Percentiles rank a stretch among this genome's conserved stretches.
These are phyloP conservation scores for Epichloe gansuensis DNA, from an alignment of 2,329 filamentous ascomycete species.

Conservation along the genomic window DNA sequence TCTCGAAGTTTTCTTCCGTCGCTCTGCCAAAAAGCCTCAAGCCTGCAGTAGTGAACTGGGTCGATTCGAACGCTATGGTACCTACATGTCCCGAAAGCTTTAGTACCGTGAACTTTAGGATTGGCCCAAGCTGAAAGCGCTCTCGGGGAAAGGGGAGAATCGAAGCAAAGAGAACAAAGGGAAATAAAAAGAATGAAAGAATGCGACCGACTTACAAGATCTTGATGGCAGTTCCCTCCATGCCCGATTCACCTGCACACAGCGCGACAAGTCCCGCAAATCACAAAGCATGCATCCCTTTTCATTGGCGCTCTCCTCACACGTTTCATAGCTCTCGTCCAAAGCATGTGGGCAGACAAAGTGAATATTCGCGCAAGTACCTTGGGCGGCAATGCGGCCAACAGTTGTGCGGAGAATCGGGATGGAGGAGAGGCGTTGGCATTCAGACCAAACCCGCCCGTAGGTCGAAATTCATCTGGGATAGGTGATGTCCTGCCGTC, in stretches of 20 bases:
- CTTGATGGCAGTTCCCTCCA: conserved; percentile 49
- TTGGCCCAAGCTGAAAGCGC: too few relatives aligned
- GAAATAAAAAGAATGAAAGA: not conserved
- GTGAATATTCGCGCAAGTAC: conserved; percentile 68
- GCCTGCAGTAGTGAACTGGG: conserved; percentile 84
- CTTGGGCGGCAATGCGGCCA: conserved; percentile 49
- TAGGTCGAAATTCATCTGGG: conserved; percentile 19
- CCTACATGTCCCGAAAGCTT: conserved; percentile 28
- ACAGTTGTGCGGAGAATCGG: conserved; percentile 27
- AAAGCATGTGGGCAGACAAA: conserved; percentile 69
- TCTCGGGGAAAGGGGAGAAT: not conserved
- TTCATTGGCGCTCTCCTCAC: conserved; percentile 66
- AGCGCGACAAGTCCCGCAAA: conserved; percentile 75
- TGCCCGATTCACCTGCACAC: conserved; percentile 57
- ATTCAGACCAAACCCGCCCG: conserved; percentile 11
- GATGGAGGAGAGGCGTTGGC: conserved; percentile 25
- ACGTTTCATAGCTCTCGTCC: conserved; percentile 69
- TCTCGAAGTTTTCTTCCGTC: conserved; percentile 60
- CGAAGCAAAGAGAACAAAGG: not conserved
- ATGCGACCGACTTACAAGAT: conserved; percentile 44
- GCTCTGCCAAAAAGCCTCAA: conserved; percentile 69
- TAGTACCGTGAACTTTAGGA: not conserved
- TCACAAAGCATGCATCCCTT: conserved; percentile 90
- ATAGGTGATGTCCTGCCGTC: conserved; percentile 12
- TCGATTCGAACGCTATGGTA: conserved; percentile 89